Evolutionary conservation across 2,329 filamentous ascomycete genomes (phyloP).

Genomic region (Daldinia sp.): DNA sequence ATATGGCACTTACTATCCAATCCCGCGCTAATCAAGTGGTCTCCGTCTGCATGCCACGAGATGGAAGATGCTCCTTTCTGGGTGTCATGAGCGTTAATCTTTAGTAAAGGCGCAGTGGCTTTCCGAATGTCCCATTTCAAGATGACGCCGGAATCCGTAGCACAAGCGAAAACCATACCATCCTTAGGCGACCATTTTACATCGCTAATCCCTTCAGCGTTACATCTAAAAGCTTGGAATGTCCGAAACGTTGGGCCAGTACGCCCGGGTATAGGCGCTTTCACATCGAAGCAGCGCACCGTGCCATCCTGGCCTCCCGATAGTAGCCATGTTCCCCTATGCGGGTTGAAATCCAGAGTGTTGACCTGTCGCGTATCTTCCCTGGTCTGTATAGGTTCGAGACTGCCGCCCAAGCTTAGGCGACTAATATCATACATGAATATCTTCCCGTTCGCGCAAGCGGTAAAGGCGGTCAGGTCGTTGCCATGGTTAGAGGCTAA

Average conservation of each 20-base stretch:
- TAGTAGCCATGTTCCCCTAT: slow-evolving; percentile 63
- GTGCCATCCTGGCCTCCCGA: slow-evolving; percentile 72
- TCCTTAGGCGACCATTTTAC: slow-evolving; percentile 72
- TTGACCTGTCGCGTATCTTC: slow-evolving; percentile 72
- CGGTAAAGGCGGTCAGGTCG: slow-evolving; percentile 66
- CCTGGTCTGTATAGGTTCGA: slow-evolving; percentile 65
- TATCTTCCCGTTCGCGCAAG: slow-evolving; percentile 70
- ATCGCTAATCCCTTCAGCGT: slow-evolving; percentile 65
- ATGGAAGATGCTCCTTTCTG: slow-evolving; percentile 65
- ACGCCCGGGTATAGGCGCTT: slow-evolving; percentile 56
- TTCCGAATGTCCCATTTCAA: slow-evolving; percentile 72
- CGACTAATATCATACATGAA: slow-evolving; percentile 69
- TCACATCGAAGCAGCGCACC: slow-evolving; percentile 68
- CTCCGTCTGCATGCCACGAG: slow-evolving; percentile 73
- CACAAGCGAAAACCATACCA: slow-evolving; percentile 69
- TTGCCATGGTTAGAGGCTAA: slow-evolving; percentile 57
- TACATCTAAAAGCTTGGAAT: slow-evolving; percentile 58
- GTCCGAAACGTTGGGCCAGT: slow-evolving; percentile 60
- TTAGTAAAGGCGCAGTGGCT: slow-evolving; percentile 60
- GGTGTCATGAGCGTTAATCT: slow-evolving; percentile 67
- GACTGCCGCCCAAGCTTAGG: slow-evolving; percentile 54
- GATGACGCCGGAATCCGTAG: slow-evolving; percentile 68
- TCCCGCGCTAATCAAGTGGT: slow-evolving; percentile 70
- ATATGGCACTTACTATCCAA: slow-evolving; percentile 69
- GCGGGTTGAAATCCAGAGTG: slow-evolving; percentile 69